Base-by-base conservation (phyloP, 225 moss, liverwort and hornwort species). In the Asterella californica region DNA sequence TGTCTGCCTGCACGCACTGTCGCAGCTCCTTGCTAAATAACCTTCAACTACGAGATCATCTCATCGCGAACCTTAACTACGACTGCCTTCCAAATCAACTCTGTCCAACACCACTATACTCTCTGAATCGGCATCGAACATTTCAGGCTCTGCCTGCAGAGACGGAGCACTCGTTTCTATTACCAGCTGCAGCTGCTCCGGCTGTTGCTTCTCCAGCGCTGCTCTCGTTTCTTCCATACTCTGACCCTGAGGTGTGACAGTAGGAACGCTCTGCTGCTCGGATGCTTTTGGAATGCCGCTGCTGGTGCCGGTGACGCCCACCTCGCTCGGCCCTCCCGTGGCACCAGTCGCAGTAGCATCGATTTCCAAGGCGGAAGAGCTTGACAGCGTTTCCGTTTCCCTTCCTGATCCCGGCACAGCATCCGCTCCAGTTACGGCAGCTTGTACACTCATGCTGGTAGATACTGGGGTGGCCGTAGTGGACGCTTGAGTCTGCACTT, bases 71-170 rank as follows among this genome's bases (percentile, higher is more conserved):
- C 52, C 55, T 36, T 75, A 24, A 55, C 57, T 59, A 10, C 75
- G 57, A 75, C 75, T 87, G 69, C 84, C 82, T 81, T 81, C 87
- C 71, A 88, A 78, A 72, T 84, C 87, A 24, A 84, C 73, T 60
- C 80, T 81, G 50, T 88, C 85, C 83, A 88, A 72, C 3, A 88
- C 87, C 29, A 88, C 83, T 68, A 88, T 85, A 36, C 79, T 84
- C 78, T 88, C 87, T 36, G 63, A 78, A 33, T 88, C 80, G 24
- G 79, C 54, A 53, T 85, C 78, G 52, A 70, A 82, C 75, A 79
- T 85, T 74, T 84, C 84, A 15, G 85, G 70, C 48, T 70, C 80
- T 32, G 78, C 80, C 17, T 70, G 78, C 45, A 85, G 45, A 8
- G 85, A 78, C 11, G 85, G 85, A 19, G 38, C 50, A 55, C 61